phyloP scores from a whole-genome alignment of 345 rosid species.

The Salix dunnii region DNA sequence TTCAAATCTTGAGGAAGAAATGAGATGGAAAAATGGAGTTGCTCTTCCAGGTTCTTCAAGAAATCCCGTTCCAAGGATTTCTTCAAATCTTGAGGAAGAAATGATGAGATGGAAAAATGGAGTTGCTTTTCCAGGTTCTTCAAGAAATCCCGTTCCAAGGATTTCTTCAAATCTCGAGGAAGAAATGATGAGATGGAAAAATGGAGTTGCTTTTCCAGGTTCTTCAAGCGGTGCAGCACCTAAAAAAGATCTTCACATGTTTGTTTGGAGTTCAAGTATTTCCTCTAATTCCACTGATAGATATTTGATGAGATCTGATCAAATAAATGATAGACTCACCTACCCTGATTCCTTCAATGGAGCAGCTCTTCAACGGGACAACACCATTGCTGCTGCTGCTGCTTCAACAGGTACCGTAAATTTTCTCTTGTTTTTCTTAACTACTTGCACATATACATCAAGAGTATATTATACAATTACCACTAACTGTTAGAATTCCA shows the following conservation, averaged over 20 bases:
- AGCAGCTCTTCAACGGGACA: too few relatives aligned
- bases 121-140: background rate
- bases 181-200: background rate
- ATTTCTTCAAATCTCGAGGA: background rate
- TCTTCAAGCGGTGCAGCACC: background rate
- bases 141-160: background rate
- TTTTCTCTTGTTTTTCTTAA: too few relatives aligned
- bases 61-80: background rate
- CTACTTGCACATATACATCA: too few relatives aligned
- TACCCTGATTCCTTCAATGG: constrained; percentile 7
- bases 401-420: too few relatives aligned
- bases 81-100: background rate
- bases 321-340: constrained; percentile 10
- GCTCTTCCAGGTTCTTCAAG: background rate
- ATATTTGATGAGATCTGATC: constrained; percentile 13
- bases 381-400: too few relatives aligned
- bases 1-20: background rate
- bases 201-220: background rate
- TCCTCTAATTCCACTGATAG: constrained; percentile 25
- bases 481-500: too few relatives aligned
- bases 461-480: too few relatives aligned
- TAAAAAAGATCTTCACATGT: constrained; percentile 30
- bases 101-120: background rate
- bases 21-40: background rate
- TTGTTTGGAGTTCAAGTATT: constrained; percentile 29